Conservation (phyloP, 176 grass and related monocot species). For the Avena atlantica region DNA sequence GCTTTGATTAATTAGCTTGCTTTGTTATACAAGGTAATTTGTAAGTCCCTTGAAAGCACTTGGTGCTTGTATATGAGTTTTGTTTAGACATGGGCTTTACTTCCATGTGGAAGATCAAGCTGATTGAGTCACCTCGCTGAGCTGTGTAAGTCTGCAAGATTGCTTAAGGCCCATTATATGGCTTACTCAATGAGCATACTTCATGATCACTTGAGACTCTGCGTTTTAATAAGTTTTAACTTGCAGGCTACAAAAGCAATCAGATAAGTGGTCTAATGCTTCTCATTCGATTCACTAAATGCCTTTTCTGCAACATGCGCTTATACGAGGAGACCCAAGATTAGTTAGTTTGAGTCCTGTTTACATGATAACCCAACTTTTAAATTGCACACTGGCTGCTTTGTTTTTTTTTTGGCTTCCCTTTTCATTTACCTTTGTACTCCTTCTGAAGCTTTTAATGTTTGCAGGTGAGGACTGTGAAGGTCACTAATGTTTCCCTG, state of each 20-base stretch:
- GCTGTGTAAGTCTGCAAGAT: background rate
- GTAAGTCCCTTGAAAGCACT: background rate
- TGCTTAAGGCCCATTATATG: background rate
- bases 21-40: background rate
- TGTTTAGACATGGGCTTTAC: background rate
- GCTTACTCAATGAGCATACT: background rate
- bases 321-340: background rate
- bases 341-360: background rate
- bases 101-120: background rate
- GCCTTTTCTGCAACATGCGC: background rate
- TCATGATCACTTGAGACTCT: background rate
- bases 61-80: background rate
- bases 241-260: background rate
- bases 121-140: background rate
- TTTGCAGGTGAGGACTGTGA: conserved; percentile 79
- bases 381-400: background rate
- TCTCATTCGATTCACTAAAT: background rate
- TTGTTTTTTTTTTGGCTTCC: background rate
- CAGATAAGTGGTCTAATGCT: background rate
- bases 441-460: background rate
- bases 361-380: background rate
- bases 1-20: background rate
- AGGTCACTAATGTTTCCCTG: conserved; percentile 84
- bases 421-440: conserved; percentile 12
- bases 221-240: background rate